phyloP scores from a whole-genome alignment of 2,329 filamentous ascomycete species.

The Cyphellophora europaea region DNA sequence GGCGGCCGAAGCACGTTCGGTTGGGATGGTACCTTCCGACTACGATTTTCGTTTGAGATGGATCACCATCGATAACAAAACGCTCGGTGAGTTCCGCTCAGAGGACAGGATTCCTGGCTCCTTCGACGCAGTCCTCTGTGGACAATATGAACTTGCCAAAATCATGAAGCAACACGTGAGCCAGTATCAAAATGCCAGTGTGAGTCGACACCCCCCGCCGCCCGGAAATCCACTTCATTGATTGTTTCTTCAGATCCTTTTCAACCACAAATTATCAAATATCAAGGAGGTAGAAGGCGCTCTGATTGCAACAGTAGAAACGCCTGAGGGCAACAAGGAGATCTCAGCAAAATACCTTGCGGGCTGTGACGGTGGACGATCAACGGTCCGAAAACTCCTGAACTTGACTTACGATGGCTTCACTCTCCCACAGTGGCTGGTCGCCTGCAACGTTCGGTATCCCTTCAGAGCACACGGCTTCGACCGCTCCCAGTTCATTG shows the following conservation, averaged over 20 bases:
- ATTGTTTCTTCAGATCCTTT: constrained; percentile 3
- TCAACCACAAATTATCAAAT: constrained; percentile 4
- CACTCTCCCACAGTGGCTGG: constrained; percentile 22
- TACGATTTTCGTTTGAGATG: constrained; percentile 6
- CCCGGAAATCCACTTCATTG: no score
- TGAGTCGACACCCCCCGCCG: constrained; percentile 2
- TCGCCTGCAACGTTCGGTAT: constrained; percentile 17
- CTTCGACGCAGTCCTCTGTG: constrained; percentile 5
- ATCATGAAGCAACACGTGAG: constrained; percentile 14
- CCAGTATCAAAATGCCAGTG: constrained; percentile 4
- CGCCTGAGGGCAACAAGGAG: constrained; percentile 2
- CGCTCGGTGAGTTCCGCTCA: constrained; percentile 4
- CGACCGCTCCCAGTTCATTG: constrained; percentile 37
- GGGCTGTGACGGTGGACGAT: constrained; percentile 33
- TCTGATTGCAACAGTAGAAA: constrained; percentile 4
- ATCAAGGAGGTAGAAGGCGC: constrained; percentile 3
- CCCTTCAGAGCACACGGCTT: constrained; percentile 25
- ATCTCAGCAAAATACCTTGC: constrained; percentile 39
- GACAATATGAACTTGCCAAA: constrained; percentile 14
- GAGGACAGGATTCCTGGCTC: constrained; percentile 7
- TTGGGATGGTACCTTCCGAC: constrained; percentile 7
- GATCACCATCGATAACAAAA: constrained; percentile 8
- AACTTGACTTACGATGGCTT: constrained; percentile 22
- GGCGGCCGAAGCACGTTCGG: constrained; percentile 6
- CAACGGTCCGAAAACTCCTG: constrained; percentile 24